These are phyloP conservation scores for Tubosaeta sp. DNA, from an alignment of 768 basidiomycete species.

Conservation along the genomic window DNA sequence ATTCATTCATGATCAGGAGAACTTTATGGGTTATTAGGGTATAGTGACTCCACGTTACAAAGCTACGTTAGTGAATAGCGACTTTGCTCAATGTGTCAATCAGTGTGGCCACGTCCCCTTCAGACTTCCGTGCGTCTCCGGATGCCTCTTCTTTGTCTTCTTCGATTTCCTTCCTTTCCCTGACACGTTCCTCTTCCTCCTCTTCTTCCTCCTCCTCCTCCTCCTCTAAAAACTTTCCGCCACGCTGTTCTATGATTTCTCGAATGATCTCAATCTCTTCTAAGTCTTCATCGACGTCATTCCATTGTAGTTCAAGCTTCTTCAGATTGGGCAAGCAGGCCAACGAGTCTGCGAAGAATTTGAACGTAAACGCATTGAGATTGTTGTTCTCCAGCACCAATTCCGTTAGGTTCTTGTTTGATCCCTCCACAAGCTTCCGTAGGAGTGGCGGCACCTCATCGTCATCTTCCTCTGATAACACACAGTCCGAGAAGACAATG, in stretches of 20 bases:
- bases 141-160: slow-evolving; percentile 18
- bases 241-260: slow-evolving; percentile 54
- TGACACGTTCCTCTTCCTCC: slow-evolving; percentile 49
- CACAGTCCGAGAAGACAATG: slow-evolving; percentile 92
- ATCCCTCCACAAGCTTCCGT: slow-evolving; percentile 58
- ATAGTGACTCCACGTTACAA: slow-evolving; percentile 15
- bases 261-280: slow-evolving; percentile 48
- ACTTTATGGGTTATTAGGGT: slow-evolving; percentile 8
- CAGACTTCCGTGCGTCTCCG: slow-evolving; percentile 24
- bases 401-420: slow-evolving; percentile 67
- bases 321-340: slow-evolving; percentile 55
- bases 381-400: slow-evolving; percentile 93
- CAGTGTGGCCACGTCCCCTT: slow-evolving; percentile 50
- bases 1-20: no score
- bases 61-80: slow-evolving; percentile 33
- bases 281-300: slow-evolving; percentile 78
- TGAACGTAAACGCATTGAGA: slow-evolving; percentile 65
- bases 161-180: slow-evolving; percentile 28
- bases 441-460: slow-evolving; percentile 72
- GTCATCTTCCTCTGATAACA: slow-evolving; percentile 66
- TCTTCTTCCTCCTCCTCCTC: slow-evolving; percentile 80
- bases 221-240: slow-evolving; percentile 59
- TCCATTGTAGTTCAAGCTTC: slow-evolving; percentile 84
- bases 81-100: slow-evolving; percentile 67
- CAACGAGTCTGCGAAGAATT: slow-evolving; percentile 64